Conservation (phyloP, 2,329 filamentous ascomycete species). For the Alternaria incomplexa region DNA sequence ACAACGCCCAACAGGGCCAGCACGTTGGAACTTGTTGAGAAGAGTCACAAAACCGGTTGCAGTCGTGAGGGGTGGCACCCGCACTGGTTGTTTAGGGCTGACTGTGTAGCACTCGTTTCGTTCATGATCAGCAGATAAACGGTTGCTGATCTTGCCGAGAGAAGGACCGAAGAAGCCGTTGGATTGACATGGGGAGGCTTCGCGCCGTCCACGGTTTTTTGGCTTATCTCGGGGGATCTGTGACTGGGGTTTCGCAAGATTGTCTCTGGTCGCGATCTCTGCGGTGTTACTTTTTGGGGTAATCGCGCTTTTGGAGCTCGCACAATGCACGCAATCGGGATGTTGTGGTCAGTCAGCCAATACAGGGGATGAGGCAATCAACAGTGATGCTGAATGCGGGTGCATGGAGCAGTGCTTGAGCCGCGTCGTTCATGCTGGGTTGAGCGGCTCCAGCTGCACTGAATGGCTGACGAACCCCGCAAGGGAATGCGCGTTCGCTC, state of each 20-base stretch:
- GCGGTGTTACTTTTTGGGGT: neutral
- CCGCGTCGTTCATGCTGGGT: neutral
- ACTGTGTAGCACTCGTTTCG: neutral
- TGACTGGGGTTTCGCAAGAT: neutral
- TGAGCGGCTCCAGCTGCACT: neutral
- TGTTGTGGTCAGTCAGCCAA: neutral
- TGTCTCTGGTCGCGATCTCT: neutral
- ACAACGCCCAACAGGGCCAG: neutral
- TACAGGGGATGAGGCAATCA: neutral
- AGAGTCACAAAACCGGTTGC: neutral
- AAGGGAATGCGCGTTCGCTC: neutral
- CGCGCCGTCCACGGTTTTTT: neutral
- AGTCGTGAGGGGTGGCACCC: neutral
- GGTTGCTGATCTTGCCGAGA: neutral
- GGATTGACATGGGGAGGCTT: neutral
- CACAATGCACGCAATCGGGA: neutral
- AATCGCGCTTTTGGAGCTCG: neutral
- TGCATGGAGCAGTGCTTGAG: neutral
- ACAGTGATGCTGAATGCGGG: neutral
- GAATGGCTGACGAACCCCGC: neutral
- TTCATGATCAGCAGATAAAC: neutral
- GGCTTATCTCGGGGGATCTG: neutral
- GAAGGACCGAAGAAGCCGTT: neutral
- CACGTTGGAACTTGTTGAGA: neutral
- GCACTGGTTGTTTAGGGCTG: neutral